Conservation (phyloP, 495 filamentous ascomycete species). For the Trichoderma asperelloides region DNA sequence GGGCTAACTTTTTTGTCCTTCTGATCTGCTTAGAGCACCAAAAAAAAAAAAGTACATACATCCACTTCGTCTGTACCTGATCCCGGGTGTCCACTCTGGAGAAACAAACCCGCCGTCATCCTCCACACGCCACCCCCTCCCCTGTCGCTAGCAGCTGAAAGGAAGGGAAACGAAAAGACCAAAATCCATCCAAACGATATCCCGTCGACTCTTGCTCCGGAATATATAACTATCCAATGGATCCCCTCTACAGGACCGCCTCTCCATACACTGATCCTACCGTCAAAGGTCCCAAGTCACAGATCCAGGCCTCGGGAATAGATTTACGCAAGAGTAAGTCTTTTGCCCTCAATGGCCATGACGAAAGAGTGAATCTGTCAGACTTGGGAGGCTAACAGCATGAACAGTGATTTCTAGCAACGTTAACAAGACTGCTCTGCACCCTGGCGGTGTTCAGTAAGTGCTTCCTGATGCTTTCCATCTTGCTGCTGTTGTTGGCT, state of each 20-base stretch:
- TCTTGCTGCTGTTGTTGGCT: conserved; percentile 14
- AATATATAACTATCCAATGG: conserved; percentile 34
- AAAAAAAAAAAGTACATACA: conserved; percentile 18
- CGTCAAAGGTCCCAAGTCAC: conserved; percentile 38
- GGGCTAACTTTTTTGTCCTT: conserved; percentile 7
- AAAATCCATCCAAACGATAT: conserved; percentile 20
- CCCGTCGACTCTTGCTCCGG: neutral
- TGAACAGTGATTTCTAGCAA: conserved; percentile 57
- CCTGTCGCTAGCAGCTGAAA: conserved; percentile 9
- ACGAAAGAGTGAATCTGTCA: neutral
- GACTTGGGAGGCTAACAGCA: conserved; percentile 9
- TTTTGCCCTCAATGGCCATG: neutral
- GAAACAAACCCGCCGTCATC: conserved; percentile 15
- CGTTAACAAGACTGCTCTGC: conserved; percentile 80
- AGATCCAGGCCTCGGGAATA: conserved; percentile 28
- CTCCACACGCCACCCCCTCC: conserved; percentile 12
- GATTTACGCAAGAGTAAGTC: conserved; percentile 33
- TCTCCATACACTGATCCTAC: conserved; percentile 42
- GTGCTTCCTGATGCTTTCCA: conserved; percentile 27
- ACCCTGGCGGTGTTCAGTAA: conserved; percentile 89
- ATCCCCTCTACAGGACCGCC: conserved; percentile 38
- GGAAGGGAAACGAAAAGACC: neutral
- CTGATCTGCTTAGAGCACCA: neutral
- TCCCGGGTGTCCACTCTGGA: neutral
- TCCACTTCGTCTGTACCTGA: conserved; percentile 18